Percentiles rank a stretch among this genome's conserved stretches.
phyloP scores from a whole-genome alignment of 176 grass and related monocot species.

The Oryza glumipatula region DNA sequence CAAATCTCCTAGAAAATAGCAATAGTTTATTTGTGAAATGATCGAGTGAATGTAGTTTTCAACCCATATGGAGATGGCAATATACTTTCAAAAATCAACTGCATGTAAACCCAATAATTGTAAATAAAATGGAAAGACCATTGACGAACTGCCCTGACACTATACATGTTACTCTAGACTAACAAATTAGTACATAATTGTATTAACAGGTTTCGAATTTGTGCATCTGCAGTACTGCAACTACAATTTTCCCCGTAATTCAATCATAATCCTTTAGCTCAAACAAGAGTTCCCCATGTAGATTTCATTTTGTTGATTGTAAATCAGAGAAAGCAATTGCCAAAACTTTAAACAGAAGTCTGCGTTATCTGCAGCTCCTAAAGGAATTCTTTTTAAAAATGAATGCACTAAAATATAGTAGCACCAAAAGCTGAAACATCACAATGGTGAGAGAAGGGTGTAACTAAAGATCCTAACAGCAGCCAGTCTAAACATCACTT shows the following conservation, averaged over 20 bases:
- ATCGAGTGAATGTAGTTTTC: not conserved
- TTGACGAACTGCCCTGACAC: not conserved
- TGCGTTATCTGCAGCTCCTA: too few species aligned
- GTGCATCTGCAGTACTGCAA: not conserved
- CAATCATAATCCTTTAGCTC: too few species aligned
- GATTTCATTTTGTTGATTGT: too few species aligned
- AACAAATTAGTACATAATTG: too few species aligned
- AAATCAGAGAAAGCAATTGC: too few species aligned
- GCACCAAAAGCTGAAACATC: not conserved
- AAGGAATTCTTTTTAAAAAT: too few species aligned
- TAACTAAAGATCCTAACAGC: conserved; percentile 13
- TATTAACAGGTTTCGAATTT: not conserved
- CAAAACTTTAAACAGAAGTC: too few species aligned
- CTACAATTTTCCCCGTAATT: not conserved
- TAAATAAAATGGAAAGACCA: not conserved
- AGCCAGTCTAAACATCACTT: not conserved
- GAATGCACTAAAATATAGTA: too few species aligned
- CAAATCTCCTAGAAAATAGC: not conserved
- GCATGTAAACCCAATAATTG: not conserved
- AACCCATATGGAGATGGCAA: not conserved
- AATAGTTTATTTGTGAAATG: not conserved
- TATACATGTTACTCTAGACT: not conserved
- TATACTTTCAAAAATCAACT: not conserved
- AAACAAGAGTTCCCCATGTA: too few species aligned
- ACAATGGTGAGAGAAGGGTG: not conserved